Conservation (phyloP, 148 eudicot genomes). For the Salicornia ramosissima region DNA sequence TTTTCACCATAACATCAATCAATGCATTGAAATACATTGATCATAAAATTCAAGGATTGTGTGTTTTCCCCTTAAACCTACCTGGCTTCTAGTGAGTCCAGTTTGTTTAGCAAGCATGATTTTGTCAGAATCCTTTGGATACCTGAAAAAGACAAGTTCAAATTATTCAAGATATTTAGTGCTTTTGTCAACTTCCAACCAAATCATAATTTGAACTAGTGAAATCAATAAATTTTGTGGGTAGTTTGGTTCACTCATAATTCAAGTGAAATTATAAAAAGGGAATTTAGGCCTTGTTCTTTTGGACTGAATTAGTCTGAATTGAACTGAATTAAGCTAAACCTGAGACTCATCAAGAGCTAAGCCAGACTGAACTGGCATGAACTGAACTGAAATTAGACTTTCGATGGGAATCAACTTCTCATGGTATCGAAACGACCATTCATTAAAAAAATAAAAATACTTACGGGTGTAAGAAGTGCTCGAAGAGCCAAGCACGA, state of each 20-base stretch:
- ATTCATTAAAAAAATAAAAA: neutral
- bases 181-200: too few relatives aligned
- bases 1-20: conserved; percentile 5
- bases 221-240: neutral
- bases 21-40: neutral
- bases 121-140: conserved; percentile 78
- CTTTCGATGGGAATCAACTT: too few relatives aligned
- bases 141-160: conserved; percentile 32
- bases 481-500: conserved; percentile 94
- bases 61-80: conserved; percentile 1
- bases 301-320: too few relatives aligned
- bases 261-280: too few relatives aligned
- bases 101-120: conserved; percentile 66
- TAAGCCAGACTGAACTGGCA: too few relatives aligned
- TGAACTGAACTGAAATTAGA: too few relatives aligned
- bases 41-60: neutral
- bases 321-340: too few relatives aligned
- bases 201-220: neutral
- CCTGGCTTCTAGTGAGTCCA: conserved; percentile 78
- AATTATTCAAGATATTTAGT: neutral
- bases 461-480: conserved; percentile 86
- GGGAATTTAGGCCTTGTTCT: too few relatives aligned
- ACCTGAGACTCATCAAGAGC: too few relatives aligned
- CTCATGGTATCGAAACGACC: too few relatives aligned
- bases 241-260: too few relatives aligned